phyloP scores from a whole-genome alignment of 177 flowering plant species.

The Tripterygium wilfordii region DNA sequence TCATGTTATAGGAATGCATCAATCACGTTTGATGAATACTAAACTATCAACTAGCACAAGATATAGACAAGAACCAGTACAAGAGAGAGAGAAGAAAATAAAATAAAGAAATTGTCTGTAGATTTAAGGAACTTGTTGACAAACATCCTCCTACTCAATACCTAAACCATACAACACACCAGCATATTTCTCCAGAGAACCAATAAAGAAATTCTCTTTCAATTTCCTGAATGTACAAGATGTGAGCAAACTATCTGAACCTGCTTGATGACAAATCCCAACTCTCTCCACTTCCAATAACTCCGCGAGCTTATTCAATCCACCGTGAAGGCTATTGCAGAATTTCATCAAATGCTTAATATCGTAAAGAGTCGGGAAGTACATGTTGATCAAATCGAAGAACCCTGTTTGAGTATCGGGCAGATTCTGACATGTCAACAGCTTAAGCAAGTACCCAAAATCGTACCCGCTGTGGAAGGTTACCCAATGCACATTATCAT shows the following conservation, averaged over 20 bases:
- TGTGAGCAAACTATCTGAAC: constrained; percentile 24
- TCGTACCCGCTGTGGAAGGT: constrained; percentile 34
- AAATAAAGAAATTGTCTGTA: neutral
- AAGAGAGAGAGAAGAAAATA: neutral
- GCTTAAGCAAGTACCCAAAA: constrained; percentile 26
- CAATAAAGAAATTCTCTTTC: constrained; percentile 23
- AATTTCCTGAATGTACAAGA: constrained; percentile 21
- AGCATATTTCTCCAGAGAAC: too few relatives aligned
- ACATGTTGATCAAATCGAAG: too few relatives aligned
- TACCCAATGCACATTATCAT: constrained; percentile 26
- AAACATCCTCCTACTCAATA: constrained; percentile 13
- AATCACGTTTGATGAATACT: too few relatives aligned
- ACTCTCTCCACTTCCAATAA: too few relatives aligned
- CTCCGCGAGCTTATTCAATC: constrained; percentile 25
- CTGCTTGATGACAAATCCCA: too few relatives aligned
- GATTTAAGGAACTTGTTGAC: constrained; percentile 1
- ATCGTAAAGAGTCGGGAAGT: constrained; percentile 23
- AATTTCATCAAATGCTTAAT: too few relatives aligned
- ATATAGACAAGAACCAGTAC: too few relatives aligned
- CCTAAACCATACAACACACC: too few relatives aligned
- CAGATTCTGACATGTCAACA: constrained; percentile 23
- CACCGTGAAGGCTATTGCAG: constrained; percentile 22
- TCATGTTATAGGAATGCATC: too few relatives aligned
- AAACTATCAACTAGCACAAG: too few relatives aligned
- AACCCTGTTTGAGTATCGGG: constrained; percentile 20